Evolutionary conservation across 768 basidiomycete species (phyloP), one percentile per base, ranked within the genome.

Genomic region (Mycena capillaripes): DNA sequence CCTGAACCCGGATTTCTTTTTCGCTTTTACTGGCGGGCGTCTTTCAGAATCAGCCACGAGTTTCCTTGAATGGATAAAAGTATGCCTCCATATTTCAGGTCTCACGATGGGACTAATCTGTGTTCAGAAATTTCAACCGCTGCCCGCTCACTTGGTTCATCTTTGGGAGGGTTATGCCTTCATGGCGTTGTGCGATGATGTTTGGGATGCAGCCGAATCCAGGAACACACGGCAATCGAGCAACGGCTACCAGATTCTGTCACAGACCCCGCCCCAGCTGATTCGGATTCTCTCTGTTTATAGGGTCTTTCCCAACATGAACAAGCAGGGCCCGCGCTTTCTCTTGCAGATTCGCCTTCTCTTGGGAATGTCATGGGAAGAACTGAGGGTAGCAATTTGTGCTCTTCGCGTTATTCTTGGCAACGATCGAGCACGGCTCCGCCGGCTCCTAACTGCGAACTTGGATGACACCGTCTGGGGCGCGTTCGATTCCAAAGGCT

Each of bases 401-500:
- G 29, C 52, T 55, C 30, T 55, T 30, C 52, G 29, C 52, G 52
- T 32, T 30, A 55, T 55, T 55, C 52, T 32, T 6, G 50, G 50
- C 50, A 29, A 55, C 29, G n/a, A 55, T 30, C 52, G n/a, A 32
- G 21, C 29, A 55, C 30, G 52, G 30, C 27, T 30, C 52, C 16
- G 16, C 52, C n/a, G 52, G 11, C 30, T 32, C 12, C 27, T 55
- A 14, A 55, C 52, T 9, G 50, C 52, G 52, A 55, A 55, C 52
- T 55, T 55, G 52, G 21, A 55, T 55, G 25, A 52, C 50, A 52
- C 50, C 50, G 50, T 52, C 50, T 52, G 50, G 50, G 50, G 50
- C 23, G 25, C 50, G 25, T 52, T 52, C 50, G 50, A 52, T 52
- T 52, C 25, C 38, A 42, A 59, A 25, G 57, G 38, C 4, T 59